phyloP scores from a whole-genome alignment of 2,329 filamentous ascomycete species.

The Thielaviopsis euricoi region DNA sequence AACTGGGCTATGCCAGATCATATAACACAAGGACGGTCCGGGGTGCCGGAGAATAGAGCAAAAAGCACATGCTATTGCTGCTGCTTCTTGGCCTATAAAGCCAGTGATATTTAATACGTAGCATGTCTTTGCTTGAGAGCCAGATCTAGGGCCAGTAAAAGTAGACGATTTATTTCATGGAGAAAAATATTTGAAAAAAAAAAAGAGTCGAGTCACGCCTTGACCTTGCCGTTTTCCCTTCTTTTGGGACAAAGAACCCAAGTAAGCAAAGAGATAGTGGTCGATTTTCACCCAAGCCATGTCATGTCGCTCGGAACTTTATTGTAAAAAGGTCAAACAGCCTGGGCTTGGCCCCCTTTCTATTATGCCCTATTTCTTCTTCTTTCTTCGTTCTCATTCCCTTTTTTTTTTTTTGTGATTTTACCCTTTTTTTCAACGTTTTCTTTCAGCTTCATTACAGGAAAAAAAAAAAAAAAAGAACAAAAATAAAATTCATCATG shows the following conservation, averaged over 20 bases:
- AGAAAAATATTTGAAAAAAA: background rate
- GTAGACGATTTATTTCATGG: no score
- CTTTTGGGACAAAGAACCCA: background rate
- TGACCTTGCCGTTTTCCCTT: background rate
- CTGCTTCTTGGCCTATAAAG: background rate
- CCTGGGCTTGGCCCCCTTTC: background rate
- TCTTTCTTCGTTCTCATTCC: no score
- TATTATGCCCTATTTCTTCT: background rate
- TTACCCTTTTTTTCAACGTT: no score
- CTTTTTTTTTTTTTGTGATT: no score
- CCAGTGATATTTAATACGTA: background rate
- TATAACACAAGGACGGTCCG: background rate
- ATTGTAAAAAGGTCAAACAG: background rate
- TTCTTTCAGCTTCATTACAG: no score
- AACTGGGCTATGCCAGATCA: background rate
- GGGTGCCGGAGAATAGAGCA: background rate
- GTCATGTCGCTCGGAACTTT: background rate
- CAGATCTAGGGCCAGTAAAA: background rate
- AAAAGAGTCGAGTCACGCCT: background rate
- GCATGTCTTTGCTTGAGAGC: background rate
- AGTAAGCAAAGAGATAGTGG: no score
- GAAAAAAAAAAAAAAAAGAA: background rate
- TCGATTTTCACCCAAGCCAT: background rate
- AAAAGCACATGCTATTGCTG: background rate
- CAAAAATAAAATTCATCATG: no score